These are phyloP conservation scores for Turritis glabra DNA, from an alignment of 345 rosid genomes.

Conservation along the genomic window DNA sequence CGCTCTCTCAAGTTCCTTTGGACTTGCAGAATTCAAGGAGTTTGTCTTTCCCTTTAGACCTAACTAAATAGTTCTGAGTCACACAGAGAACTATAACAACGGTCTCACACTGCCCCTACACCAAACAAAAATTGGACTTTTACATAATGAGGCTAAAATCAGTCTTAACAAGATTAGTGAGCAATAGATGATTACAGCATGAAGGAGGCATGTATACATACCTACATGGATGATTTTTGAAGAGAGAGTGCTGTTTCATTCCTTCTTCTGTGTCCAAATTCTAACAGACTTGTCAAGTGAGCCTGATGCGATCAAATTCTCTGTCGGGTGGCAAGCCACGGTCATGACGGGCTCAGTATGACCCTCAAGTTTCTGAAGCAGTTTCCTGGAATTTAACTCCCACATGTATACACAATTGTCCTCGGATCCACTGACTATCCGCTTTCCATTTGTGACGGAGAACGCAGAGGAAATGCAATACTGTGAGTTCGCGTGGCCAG, in stretches of 20 bases:
- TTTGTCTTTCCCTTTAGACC: not conserved
- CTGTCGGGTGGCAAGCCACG: constrained; percentile 81
- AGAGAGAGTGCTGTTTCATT: constrained; percentile 27
- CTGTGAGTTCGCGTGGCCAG: constrained; percentile 71
- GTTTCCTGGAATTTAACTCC: constrained; percentile 81
- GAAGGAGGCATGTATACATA: not conserved
- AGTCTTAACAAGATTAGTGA: not conserved
- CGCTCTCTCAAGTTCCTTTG: not conserved
- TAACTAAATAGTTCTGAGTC: not conserved
- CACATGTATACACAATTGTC: constrained; percentile 81
- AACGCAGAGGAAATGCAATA: constrained; percentile 73
- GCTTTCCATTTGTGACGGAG: constrained; percentile 77
- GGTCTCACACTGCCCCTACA: not conserved
- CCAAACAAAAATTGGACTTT: not conserved
- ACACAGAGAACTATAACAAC: not conserved
- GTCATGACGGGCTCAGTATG: constrained; percentile 80
- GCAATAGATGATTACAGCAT: not conserved
- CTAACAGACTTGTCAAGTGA: constrained; percentile 78
- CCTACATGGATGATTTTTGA: constrained; percentile 6
- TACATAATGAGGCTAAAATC: constrained; percentile 4
- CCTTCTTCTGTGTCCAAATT: constrained; percentile 79
- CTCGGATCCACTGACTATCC: constrained; percentile 86
- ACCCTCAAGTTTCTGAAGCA: constrained; percentile 92
- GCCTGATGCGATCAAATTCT: constrained; percentile 86
- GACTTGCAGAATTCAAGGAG: not conserved